A percentile compares a stretch with the other conserved stretches of the same genome.
These are phyloP conservation scores for Lignosus rhinocerotis DNA, from an alignment of 1,284 basidiomycete species.

Conservation along the genomic window DNA sequence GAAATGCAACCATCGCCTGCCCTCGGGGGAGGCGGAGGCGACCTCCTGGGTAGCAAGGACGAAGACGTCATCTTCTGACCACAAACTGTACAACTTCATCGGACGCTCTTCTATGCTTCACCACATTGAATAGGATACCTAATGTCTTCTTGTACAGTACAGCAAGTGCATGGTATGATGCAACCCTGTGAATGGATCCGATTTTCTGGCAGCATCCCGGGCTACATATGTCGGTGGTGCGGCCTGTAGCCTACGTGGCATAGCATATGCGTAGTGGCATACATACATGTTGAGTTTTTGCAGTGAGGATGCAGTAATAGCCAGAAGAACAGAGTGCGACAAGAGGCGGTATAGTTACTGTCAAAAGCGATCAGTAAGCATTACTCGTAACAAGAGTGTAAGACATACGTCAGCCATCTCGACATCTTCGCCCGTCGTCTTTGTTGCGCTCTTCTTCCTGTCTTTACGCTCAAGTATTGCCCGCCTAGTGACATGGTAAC, in stretches of 20 bases:
- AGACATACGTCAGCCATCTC: slow-evolving; percentile 76
- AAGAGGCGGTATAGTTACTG: slow-evolving; percentile 17
- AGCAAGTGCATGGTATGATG: slow-evolving; percentile 14
- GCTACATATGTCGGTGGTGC: slow-evolving; percentile 8
- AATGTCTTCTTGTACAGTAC: slow-evolving; percentile 28
- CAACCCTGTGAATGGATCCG: neutral
- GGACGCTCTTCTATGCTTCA: slow-evolving; percentile 9
- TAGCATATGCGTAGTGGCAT: slow-evolving; percentile 51
- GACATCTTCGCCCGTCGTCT: slow-evolving; percentile 52
- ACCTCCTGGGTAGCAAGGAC: slow-evolving; percentile 85
- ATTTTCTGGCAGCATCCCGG: slow-evolving; percentile 6
- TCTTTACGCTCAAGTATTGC: slow-evolving; percentile 83
- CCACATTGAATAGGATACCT: slow-evolving; percentile 25
- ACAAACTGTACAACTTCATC: neutral
- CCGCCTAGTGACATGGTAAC: slow-evolving; percentile 45
- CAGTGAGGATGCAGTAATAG: slow-evolving; percentile 38
- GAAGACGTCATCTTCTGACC: slow-evolving; percentile 87
- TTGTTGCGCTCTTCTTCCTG: slow-evolving; percentile 56
- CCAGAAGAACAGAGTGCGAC: slow-evolving; percentile 30
- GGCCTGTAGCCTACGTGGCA: slow-evolving; percentile 41
- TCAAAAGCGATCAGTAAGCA: neutral
- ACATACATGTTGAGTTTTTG: slow-evolving; percentile 55
- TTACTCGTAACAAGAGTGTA: neutral
- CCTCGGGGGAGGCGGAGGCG: slow-evolving; percentile 32
- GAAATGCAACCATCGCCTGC: slow-evolving; percentile 27